Conservation (phyloP, 2,329 filamentous ascomycete species). For the Metarhizium robertsii region DNA sequence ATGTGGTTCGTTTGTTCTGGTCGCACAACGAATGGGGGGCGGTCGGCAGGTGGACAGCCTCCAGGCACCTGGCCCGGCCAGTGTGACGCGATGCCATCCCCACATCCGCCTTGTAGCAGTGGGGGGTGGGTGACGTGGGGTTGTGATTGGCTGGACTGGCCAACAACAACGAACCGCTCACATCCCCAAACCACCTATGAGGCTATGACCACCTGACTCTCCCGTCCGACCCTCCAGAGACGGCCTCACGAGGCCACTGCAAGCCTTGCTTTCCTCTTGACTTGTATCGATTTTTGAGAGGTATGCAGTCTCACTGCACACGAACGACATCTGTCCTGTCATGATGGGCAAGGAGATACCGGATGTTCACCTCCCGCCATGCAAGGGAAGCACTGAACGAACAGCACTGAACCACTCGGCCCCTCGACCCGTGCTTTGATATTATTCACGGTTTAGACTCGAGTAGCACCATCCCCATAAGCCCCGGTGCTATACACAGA, state of each 20-base stretch:
- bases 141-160: background rate
- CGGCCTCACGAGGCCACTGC: no score
- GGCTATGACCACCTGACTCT: background rate
- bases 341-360: no score
- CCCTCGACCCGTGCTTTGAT: background rate
- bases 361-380: background rate
- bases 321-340: background rate
- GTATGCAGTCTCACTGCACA: background rate
- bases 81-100: background rate
- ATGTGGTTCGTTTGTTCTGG: background rate
- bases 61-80: background rate
- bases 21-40: background rate
- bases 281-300: no score
- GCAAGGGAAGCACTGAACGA: background rate
- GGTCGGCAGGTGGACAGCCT: no score
- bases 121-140: background rate
- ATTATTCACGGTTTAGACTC: conserved; percentile 23
- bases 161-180: background rate
- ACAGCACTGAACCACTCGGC: background rate
- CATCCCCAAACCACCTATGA: no score
- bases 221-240: no score
- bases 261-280: no score
- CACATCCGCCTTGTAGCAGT: background rate
- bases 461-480: conserved; percentile 33
- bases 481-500: conserved; percentile 31